These are phyloP conservation scores for Malassezia furfur DNA, from an alignment of 1,284 basidiomycete species.

Conservation along the genomic window DNA sequence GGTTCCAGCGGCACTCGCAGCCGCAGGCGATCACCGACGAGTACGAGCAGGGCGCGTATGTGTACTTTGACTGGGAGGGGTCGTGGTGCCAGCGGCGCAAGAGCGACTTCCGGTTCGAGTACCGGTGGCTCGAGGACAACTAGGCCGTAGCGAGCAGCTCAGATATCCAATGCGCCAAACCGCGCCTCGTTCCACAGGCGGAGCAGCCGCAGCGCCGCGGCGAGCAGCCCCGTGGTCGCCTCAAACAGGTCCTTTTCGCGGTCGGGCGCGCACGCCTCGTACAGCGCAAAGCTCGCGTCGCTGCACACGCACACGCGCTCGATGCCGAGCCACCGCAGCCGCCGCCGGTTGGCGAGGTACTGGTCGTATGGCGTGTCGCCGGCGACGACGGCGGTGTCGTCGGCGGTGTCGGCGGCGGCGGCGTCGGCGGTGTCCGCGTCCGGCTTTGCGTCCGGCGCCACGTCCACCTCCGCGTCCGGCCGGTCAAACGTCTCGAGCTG, in stretches of 20 bases:
- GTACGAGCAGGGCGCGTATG: constrained; percentile 86
- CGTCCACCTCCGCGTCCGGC: background rate
- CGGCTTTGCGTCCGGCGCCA: background rate
- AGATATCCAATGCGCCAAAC: constrained; percentile 12
- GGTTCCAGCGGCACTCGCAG: constrained; percentile 98
- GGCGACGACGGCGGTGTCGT: background rate
- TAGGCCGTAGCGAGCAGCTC: constrained; percentile 2
- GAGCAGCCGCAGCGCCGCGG: constrained; percentile 21
- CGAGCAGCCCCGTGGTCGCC: constrained; percentile 22
- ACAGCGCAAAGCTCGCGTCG: constrained; percentile 23
- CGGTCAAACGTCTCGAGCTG: constrained; percentile 6
- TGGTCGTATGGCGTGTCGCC: background rate
- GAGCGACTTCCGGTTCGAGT: constrained; percentile 75
- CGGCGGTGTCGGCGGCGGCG: background rate
- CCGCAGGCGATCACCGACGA: constrained; percentile 99
- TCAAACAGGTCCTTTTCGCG: constrained; percentile 28
- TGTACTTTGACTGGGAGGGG: constrained; percentile 49
- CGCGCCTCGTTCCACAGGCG: constrained; percentile 18
- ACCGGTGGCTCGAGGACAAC: constrained; percentile 45
- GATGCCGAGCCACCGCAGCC: constrained; percentile 13
- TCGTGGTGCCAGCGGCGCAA: constrained; percentile 94
- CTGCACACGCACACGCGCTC: constrained; percentile 16
- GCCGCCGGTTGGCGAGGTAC: constrained; percentile 1
- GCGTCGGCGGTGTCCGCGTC: too few relatives aligned
- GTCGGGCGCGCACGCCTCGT: constrained; percentile 24